Evolutionary conservation across 208 protist species (phyloP), one percentile per base, ranked within the genome.

Genomic region (Trypanosoma platydactyli): DNA sequence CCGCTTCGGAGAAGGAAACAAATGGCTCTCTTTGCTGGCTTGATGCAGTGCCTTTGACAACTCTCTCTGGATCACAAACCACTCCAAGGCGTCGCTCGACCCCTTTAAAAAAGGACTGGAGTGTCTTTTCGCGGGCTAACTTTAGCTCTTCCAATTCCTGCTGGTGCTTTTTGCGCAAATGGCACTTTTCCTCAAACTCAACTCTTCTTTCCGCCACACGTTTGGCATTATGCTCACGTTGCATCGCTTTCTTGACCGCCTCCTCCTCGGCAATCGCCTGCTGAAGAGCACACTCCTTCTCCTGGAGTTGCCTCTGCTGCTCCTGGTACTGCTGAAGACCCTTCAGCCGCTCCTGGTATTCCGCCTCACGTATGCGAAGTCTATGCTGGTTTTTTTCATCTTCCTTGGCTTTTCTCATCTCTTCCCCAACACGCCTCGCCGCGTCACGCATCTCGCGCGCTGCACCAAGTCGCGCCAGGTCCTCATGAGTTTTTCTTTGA

Each of bases 41-140:
- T 5, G 89, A 81, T 16, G 69, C 76, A 5, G 89, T 95, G 0
- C 75, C 68, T 24, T 80, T 77, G 11, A 88, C 64, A 25, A 95
- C 49, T 33, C 89, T 76, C 24, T 73, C 64, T 0, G 81, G 73
- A 65, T 92, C 84, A 5, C 74, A 56, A 27, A 72, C 68, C n/a
- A 92, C 89, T 12, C 80, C 84, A 35, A 95, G 52, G 29, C 79
- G 72, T 53, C 76, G 65, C 29, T 91, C 79, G 3, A 95, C 79
- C 2, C 77, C 55, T 1, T 71, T 83, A 50, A 92, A 95, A 71
- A 95, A 95, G 24, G 72, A 59, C 46, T 88, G 68, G 5, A 95
- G 60, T 3, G 82, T 78, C 44, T 77, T 72, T 55, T 82, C 51
- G 71, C 83, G 90, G 51, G 83, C 64, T 18, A 12, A 50, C 50